phyloP scores from a whole-genome alignment of 768 basidiomycete species.

The Rossbeevera mucosa region DNA sequence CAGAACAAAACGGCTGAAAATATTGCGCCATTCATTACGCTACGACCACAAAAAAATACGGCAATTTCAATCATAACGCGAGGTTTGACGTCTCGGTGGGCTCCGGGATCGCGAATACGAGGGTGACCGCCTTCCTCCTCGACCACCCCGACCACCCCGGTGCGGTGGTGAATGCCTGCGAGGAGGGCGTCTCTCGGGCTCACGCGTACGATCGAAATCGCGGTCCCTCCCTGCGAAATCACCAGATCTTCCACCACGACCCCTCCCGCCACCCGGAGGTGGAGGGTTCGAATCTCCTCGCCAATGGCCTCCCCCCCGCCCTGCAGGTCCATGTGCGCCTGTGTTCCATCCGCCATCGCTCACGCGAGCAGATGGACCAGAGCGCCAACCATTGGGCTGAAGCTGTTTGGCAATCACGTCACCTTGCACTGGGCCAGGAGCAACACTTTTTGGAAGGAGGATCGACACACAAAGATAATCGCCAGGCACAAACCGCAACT shows the following conservation, averaged over 20 bases:
- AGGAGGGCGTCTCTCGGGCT: conserved; percentile 47
- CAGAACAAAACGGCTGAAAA: background rate
- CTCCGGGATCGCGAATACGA: conserved; percentile 40
- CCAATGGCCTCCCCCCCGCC: conserved; percentile 68
- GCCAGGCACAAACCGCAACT: conserved; percentile 74
- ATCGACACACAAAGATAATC: conserved; percentile 77
- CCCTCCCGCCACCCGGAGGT: conserved; percentile 37
- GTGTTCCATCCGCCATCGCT: conserved; percentile 50
- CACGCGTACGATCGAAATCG: conserved; percentile 35
- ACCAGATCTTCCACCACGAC: conserved; percentile 38
- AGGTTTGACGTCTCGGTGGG: conserved; percentile 35
- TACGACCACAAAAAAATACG: conserved; percentile 1
- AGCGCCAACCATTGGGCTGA: conserved; percentile 35
- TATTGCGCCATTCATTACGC: background rate
- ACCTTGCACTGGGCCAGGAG: conserved; percentile 39
- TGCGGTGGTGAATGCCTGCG: conserved; percentile 48
- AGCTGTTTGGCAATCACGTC: conserved; percentile 39
- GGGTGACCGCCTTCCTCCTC: conserved; percentile 36
- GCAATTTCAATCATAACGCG: conserved; percentile 28
- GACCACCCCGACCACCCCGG: conserved; percentile 40
- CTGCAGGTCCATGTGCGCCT: conserved; percentile 33
- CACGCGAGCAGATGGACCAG: conserved; percentile 33
- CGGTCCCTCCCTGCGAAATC: conserved; percentile 35
- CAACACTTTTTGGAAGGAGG: conserved; percentile 61
- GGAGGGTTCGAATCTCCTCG: conserved; percentile 61